Percentiles rank a stretch among this genome's conserved stretches.
phyloP scores from a whole-genome alignment of 257 asterid genomes.

The Penstemon barbatus region DNA sequence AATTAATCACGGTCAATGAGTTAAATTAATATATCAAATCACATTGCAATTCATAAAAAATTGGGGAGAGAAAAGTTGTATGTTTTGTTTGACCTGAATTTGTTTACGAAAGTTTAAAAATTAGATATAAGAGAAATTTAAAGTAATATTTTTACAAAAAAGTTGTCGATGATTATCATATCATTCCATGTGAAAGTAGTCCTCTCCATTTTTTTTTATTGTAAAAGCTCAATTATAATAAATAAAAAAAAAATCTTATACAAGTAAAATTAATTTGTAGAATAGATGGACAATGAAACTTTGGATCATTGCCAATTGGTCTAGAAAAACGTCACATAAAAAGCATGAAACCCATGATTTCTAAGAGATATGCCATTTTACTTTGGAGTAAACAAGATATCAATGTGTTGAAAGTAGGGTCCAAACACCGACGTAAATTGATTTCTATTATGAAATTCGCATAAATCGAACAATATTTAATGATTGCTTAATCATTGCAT shows the following conservation, averaged over 20 bases:
- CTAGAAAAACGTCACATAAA: neutral
- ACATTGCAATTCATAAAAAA: neutral
- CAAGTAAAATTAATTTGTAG: no score
- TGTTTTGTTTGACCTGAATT: no score
- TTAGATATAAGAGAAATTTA: no score
- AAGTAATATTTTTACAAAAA: no score
- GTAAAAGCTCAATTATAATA: neutral
- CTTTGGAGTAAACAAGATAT: neutral
- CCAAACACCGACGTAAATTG: conserved; percentile 7
- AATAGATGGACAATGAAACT: neutral
- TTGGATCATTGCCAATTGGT: conserved; percentile 21
- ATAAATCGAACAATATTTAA: neutral
- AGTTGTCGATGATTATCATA: no score
- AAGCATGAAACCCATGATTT: neutral
- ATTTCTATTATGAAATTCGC: neutral
- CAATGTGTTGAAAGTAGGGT: conserved; percentile 1
- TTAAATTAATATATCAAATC: neutral
- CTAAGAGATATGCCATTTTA: neutral
- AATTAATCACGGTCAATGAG: neutral
- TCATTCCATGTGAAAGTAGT: neutral
- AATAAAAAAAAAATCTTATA: neutral
- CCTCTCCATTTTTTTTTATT: neutral
- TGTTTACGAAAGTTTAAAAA: no score
- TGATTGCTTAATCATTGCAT: conserved; percentile 33
- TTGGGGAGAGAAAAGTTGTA: neutral